phyloP scores from a whole-genome alignment of 495 filamentous ascomycete genomes.

The Eremomyces bilateralis region DNA sequence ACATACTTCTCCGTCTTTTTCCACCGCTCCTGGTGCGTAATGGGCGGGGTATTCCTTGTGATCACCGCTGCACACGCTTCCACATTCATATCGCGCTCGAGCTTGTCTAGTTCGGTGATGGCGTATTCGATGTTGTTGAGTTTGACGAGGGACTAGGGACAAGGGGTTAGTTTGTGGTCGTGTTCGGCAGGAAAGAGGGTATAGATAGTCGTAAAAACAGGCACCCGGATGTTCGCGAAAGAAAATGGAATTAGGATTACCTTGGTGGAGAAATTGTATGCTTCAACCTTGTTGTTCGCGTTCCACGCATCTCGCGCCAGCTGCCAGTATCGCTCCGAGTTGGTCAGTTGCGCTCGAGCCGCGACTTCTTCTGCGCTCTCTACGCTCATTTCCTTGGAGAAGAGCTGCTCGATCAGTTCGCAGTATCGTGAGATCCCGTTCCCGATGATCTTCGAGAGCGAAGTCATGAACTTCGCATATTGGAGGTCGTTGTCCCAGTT shows the following conservation, averaged over 20 bases:
- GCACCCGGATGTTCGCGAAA: no score
- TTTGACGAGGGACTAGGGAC: conserved; percentile 77
- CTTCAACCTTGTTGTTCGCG: conserved; percentile 83
- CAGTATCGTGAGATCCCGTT: conserved; percentile 74
- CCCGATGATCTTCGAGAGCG: conserved; percentile 71
- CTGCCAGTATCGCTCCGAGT: conserved; percentile 79
- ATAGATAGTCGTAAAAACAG: no score
- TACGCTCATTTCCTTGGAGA: conserved; percentile 82
- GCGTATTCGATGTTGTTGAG: conserved; percentile 95
- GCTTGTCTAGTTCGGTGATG: conserved; percentile 66
- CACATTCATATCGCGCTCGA: conserved; percentile 81
- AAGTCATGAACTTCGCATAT: conserved; percentile 92
- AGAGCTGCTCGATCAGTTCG: conserved; percentile 69
- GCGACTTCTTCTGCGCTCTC: conserved; percentile 71
- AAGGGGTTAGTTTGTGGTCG: no score
- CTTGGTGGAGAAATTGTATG: conserved; percentile 96
- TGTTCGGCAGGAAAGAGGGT: no score
- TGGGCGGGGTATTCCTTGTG: conserved; percentile 36
- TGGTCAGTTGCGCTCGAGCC: conserved; percentile 41
- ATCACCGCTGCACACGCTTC: conserved; percentile 78
- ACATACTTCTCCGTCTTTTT: conserved; percentile 56
- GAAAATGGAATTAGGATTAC: no score
- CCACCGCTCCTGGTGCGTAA: conserved; percentile 28
- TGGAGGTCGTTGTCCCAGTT: conserved; percentile 88
- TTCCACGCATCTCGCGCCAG: conserved; percentile 91